Percentiles rank a stretch among this genome's conserved stretches.
Evolutionary conservation across 2,329 filamentous ascomycete species (phyloP).

Genomic region (Fusarium fracticaudum): DNA sequence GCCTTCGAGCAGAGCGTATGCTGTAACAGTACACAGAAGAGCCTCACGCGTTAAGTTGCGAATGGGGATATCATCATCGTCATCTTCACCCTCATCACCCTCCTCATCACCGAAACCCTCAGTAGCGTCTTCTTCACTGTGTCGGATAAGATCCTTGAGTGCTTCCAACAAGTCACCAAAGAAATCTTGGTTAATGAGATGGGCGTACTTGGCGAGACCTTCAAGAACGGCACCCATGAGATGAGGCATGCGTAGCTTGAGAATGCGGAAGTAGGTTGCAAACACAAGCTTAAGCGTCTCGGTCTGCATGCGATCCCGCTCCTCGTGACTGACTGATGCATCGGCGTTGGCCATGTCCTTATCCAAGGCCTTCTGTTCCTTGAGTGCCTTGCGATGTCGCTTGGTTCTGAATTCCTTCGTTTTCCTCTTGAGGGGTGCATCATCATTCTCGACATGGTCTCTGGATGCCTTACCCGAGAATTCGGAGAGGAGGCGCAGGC

Average conservation of each 20-base stretch:
- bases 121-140: constrained; percentile 69
- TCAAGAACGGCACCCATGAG: constrained; percentile 98
- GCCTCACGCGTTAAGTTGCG: constrained; percentile 87
- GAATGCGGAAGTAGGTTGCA: constrained; percentile 90
- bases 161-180: constrained; percentile 96
- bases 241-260: constrained; percentile 82
- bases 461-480: constrained; percentile 86
- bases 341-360: constrained; percentile 96
- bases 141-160: constrained; percentile 87
- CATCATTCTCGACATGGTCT: constrained; percentile 71
- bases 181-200: constrained; percentile 98
- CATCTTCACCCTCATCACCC: constrained; percentile 55
- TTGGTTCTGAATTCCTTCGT: constrained; percentile 92
- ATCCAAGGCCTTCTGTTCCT: constrained; percentile 86
- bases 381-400: constrained; percentile 80
- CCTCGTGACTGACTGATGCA: constrained; percentile 89
- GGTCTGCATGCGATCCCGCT: constrained; percentile 91
- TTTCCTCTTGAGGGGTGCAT: constrained; percentile 67
- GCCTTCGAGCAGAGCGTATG: constrained; percentile 93
- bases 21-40: constrained; percentile 93
- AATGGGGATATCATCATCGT: constrained; percentile 58
- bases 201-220: constrained; percentile 91
- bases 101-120: constrained; percentile 55
- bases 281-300: constrained; percentile 98
- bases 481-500: constrained; percentile 87